Evolutionary conservation across 1,284 basidiomycete species (phyloP).

Genomic region (Gomphus bonarii): DNA sequence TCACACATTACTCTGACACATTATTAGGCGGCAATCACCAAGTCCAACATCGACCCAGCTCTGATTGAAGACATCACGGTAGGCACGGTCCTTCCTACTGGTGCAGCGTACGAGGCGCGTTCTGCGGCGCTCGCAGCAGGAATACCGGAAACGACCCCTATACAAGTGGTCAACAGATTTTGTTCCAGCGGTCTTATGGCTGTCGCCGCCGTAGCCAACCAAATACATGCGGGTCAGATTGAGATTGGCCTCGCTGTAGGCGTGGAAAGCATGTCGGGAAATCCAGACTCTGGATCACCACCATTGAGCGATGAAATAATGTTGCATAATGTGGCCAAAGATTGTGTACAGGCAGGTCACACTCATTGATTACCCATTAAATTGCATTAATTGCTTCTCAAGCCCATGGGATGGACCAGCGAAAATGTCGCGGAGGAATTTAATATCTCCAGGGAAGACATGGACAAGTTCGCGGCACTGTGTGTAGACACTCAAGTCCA

Average conservation of each 20-base stretch:
- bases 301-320: slow-evolving; percentile 49
- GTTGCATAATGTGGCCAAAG: slow-evolving; percentile 38
- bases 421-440: slow-evolving; percentile 77
- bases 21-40: slow-evolving; percentile 49
- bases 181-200: slow-evolving; percentile 75
- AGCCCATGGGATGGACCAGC: slow-evolving; percentile 84
- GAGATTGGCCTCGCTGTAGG: slow-evolving; percentile 80
- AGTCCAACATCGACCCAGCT: slow-evolving; percentile 55
- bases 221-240: slow-evolving; percentile 74
- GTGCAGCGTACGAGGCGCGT: slow-evolving; percentile 56
- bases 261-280: slow-evolving; percentile 75
- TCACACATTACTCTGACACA: background rate
- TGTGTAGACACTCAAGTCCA: slow-evolving; percentile 9
- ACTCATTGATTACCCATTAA: background rate
- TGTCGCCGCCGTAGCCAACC: slow-evolving; percentile 66
- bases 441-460: slow-evolving; percentile 69
- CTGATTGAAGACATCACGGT: slow-evolving; percentile 74
- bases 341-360: slow-evolving; percentile 29
- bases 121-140: slow-evolving; percentile 74
- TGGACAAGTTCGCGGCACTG: slow-evolving; percentile 75
- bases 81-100: slow-evolving; percentile 56
- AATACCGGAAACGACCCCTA: slow-evolving; percentile 65
- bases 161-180: slow-evolving; percentile 71
- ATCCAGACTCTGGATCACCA: slow-evolving; percentile 58
- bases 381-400: slow-evolving; percentile 14